Conservation (phyloP, 1,139 yeast genomes). For the Taiozyma onychis region DNA sequence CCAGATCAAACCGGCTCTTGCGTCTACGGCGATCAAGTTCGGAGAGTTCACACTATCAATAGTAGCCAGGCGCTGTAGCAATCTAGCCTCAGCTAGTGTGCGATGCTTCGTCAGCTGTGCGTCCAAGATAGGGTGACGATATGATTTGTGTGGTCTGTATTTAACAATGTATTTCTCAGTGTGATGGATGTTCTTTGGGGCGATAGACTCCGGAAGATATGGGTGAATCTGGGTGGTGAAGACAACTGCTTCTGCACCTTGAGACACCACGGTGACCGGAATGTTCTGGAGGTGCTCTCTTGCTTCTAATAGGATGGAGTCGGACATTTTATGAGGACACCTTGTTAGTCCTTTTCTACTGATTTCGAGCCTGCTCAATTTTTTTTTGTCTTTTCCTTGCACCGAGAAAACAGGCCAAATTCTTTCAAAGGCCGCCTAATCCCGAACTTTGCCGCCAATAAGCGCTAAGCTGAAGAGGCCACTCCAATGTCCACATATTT, state of each 20-base stretch:
- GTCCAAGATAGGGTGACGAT: slow-evolving; percentile 84
- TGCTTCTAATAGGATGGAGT: slow-evolving; percentile 33
- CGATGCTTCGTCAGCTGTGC: slow-evolving; percentile 69
- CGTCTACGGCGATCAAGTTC: slow-evolving; percentile 62
- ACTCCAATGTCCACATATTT: no score
- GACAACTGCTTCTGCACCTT: slow-evolving; percentile 95
- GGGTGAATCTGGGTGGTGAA: slow-evolving; percentile 67
- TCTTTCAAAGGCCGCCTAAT: background rate
- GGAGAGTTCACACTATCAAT: slow-evolving; percentile 65
- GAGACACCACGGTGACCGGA: slow-evolving; percentile 57
- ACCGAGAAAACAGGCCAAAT: background rate
- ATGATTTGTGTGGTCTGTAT: slow-evolving; percentile 83
- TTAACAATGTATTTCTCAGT: slow-evolving; percentile 55
- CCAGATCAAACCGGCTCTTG: slow-evolving; percentile 79
- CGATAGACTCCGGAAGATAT: slow-evolving; percentile 33
- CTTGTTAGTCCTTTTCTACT: background rate
- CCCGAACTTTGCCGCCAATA: background rate
- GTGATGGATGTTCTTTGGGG: slow-evolving; percentile 22
- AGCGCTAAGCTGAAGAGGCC: background rate
- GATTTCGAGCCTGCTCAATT: background rate
- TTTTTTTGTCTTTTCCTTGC: background rate
- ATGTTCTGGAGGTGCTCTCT: slow-evolving; percentile 39
- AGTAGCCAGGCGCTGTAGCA: slow-evolving; percentile 52
- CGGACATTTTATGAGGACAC: slow-evolving; percentile 26
- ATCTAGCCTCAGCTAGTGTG: slow-evolving; percentile 79